phyloP scores from a whole-genome alignment of 176 grass and related monocot genomes.

The Ananas comosus region DNA sequence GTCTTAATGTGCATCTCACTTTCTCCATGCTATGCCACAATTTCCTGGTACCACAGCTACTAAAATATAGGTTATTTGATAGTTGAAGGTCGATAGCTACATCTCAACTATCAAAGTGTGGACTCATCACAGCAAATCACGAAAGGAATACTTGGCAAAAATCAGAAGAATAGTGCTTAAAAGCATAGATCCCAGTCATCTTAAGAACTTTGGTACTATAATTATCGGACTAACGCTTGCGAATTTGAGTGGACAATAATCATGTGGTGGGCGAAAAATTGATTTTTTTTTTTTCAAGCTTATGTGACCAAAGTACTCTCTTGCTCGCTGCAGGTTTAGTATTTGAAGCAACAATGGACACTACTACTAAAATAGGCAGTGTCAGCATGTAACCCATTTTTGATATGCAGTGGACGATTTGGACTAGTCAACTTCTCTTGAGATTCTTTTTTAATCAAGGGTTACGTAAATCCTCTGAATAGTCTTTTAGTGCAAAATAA shows the following conservation, averaged over 20 bases:
- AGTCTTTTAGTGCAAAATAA: no score
- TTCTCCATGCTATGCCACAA: neutral
- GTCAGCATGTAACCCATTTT: no score
- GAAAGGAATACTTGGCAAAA: neutral
- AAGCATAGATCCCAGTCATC: neutral
- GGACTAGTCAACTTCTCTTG: no score
- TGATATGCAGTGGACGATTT: no score
- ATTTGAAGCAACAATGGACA: no score
- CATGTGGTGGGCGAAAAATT: neutral
- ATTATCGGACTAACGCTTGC: neutral
- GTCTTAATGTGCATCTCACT: neutral
- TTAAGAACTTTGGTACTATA: neutral
- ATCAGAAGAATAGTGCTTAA: neutral
- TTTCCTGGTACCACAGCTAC: neutral
- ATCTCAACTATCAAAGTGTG: neutral
- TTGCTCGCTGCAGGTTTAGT: no score
- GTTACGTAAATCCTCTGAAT: no score
- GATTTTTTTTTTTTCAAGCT: no score
- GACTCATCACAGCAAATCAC: neutral
- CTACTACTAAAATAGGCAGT: neutral
- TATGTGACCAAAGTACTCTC: no score
- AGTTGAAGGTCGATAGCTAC: neutral
- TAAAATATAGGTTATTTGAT: neutral
- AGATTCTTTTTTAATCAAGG: no score
- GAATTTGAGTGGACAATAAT: neutral